Evolutionary conservation across 2,329 filamentous ascomycete species (phyloP).

Genomic region (Cladosporium sp.): DNA sequence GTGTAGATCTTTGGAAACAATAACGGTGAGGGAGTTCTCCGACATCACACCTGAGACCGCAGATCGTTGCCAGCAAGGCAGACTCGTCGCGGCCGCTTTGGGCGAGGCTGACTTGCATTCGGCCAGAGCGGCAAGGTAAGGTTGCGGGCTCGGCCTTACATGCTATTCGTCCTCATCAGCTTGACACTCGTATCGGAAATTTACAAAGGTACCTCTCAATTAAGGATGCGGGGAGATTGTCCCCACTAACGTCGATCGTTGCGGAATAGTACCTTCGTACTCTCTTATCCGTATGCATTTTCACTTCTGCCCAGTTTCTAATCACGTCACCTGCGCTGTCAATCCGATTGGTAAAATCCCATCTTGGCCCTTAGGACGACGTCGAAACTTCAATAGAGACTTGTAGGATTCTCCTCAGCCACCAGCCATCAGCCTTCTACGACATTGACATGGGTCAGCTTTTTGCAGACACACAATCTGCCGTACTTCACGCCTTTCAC

Average conservation of each 20-base stretch:
- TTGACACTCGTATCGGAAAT: slow-evolving; percentile 4
- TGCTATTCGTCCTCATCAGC: neutral
- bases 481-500: neutral
- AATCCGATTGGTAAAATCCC: neutral
- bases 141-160: neutral
- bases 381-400: neutral
- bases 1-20: neutral
- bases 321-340: neutral
- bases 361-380: neutral
- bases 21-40: neutral
- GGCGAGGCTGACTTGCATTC: slow-evolving; percentile 3
- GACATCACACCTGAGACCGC: neutral
- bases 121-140: neutral
- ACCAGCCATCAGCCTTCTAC: neutral
- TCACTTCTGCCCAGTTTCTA: neutral
- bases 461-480: neutral
- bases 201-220: neutral
- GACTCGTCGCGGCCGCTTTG: neutral
- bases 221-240: slow-evolving; percentile 9
- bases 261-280: neutral
- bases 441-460: neutral
- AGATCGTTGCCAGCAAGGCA: slow-evolving; percentile 4
- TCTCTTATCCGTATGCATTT: neutral
- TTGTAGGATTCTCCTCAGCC: neutral
- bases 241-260: neutral